Evolutionary conservation across 2,329 filamentous ascomycete species (phyloP).

Genomic region (Pseudogymnoascus sp.): DNA sequence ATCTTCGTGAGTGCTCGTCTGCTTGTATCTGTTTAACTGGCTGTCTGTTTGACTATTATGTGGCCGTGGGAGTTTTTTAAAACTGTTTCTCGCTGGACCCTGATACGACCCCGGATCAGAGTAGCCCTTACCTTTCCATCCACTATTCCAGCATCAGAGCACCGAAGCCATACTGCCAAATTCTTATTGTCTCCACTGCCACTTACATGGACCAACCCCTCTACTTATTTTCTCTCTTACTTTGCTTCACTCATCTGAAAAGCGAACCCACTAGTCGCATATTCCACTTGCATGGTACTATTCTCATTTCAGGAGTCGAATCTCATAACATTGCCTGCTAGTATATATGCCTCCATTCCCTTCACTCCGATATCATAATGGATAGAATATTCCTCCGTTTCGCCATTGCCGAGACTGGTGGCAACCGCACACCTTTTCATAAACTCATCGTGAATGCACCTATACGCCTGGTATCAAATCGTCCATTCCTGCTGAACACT

Average conservation of each 20-base stretch:
- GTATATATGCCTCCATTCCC: neutral
- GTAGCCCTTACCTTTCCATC: neutral
- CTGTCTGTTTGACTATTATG: neutral
- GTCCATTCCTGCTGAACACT: neutral
- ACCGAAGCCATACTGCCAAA: neutral
- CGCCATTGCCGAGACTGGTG: neutral
- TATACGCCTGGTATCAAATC: neutral
- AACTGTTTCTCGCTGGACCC: neutral
- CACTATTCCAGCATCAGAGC: neutral
- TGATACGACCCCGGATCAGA: neutral
- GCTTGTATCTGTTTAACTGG: neutral
- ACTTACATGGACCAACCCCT: neutral
- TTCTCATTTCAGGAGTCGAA: neutral
- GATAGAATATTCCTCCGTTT: neutral
- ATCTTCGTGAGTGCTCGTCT: neutral
- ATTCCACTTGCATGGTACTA: neutral
- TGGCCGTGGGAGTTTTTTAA: neutral
- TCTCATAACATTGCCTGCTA: neutral
- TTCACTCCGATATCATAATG: neutral
- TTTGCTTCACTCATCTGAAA: neutral
- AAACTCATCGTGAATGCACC: neutral
- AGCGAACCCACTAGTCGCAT: neutral
- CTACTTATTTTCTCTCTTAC: neutral
- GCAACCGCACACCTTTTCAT: neutral
- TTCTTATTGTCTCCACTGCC: neutral